Percentiles rank a stretch among this genome's conserved stretches.
Conservation (phyloP, 768 basidiomycete genomes). For the Trametes sanguinea region DNA sequence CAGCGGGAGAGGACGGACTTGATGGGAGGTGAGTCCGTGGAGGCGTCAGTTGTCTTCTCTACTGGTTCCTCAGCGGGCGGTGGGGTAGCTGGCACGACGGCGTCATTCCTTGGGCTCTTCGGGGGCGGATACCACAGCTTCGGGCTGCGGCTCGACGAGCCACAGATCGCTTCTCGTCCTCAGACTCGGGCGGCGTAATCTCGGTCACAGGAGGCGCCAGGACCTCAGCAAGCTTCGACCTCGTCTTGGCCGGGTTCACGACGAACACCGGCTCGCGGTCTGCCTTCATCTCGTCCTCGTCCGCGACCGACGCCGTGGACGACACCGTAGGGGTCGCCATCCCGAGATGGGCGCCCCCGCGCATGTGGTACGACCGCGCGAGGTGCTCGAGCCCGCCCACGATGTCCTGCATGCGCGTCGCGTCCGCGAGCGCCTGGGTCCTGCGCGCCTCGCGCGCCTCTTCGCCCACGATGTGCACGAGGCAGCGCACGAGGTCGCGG, state of each 20-base stretch:
- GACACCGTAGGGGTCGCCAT: constrained; percentile 14
- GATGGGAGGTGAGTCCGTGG: neutral
- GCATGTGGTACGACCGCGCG: constrained; percentile 42
- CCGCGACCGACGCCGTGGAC: constrained; percentile 15
- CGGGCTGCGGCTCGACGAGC: constrained; percentile 1
- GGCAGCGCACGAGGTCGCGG: constrained; percentile 56
- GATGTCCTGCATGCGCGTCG: constrained; percentile 48
- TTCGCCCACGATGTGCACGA: constrained; percentile 62
- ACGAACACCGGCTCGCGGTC: constrained; percentile 11
- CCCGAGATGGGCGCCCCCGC: constrained; percentile 5
- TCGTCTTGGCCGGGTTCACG: neutral
- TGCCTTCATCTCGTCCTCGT: constrained; percentile 17
- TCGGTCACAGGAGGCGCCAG: neutral
- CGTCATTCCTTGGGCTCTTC: neutral
- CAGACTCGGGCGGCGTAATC: neutral
- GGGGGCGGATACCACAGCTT: neutral
- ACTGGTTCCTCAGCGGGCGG: neutral
- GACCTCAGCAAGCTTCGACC: neutral
- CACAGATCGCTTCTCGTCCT: neutral
- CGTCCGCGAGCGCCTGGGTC: constrained; percentile 47
- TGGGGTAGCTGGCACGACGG: neutral
- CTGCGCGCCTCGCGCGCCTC: constrained; percentile 57
- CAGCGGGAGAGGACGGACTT: neutral
- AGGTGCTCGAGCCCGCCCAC: constrained; percentile 52
- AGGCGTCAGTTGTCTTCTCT: neutral